Evolutionary conservation across 148 eudicot genomes (phyloP).

Genomic region (Rhododendron ovatum): DNA sequence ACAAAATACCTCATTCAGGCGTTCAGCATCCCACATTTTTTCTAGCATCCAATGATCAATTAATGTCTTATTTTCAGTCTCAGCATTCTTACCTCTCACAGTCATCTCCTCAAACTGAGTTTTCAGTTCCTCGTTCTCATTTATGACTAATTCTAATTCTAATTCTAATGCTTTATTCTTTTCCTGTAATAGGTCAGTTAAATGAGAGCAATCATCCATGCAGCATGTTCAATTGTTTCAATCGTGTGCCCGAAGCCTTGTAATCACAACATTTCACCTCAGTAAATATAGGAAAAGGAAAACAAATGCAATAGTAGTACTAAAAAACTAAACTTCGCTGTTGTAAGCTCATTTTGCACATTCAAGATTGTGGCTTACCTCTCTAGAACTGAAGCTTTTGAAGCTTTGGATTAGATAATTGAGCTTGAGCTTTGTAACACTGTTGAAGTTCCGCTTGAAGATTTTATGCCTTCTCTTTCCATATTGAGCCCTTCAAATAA

Average conservation of each 20-base stretch:
- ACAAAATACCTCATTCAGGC: too few relatives aligned
- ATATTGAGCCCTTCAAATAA: too few relatives aligned
- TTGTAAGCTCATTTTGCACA: background rate
- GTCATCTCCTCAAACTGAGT: constrained; percentile 60
- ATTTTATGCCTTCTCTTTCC: too few relatives aligned
- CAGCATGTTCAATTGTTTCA: constrained; percentile 20
- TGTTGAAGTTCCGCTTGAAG: too few relatives aligned
- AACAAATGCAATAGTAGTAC: too few relatives aligned
- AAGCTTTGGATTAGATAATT: constrained; percentile 67
- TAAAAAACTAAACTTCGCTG: background rate
- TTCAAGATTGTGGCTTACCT: constrained; percentile 56
- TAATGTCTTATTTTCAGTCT: constrained; percentile 73
- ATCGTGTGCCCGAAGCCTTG: background rate
- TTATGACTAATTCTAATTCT: constrained; percentile 57
- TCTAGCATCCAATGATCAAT: constrained; percentile 89
- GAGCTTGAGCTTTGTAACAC: constrained; percentile 75
- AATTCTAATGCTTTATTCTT: constrained; percentile 64
- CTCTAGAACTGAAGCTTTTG: constrained; percentile 62
- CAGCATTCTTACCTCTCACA: constrained; percentile 53
- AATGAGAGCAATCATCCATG: constrained; percentile 68
- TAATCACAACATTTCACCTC: background rate
- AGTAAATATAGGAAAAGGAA: background rate
- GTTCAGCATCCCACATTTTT: constrained; percentile 51
- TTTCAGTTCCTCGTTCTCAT: constrained; percentile 67
- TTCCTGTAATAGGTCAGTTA: constrained; percentile 58